These are phyloP conservation scores for Aureobasidium namibiae DNA, from an alignment of 2,329 filamentous ascomycete genomes.

Conservation along the genomic window DNA sequence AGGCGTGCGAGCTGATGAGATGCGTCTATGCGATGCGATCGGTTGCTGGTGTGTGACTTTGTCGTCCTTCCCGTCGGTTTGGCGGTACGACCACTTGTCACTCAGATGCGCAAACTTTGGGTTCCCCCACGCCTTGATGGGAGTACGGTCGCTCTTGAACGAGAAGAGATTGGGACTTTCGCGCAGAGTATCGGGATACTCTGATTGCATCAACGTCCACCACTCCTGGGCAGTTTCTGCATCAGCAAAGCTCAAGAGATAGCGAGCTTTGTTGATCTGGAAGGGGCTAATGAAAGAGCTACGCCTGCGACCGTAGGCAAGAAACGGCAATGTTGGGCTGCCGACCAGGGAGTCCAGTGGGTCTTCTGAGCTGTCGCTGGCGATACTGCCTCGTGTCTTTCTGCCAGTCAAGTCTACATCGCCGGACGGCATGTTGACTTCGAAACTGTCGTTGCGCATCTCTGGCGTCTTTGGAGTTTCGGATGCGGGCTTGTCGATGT, in stretches of 20 bases:
- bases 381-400: constrained; percentile 8
- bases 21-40: background rate
- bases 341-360: background rate
- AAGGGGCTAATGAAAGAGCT: constrained; percentile 16
- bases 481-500: background rate
- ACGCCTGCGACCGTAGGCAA: constrained; percentile 15
- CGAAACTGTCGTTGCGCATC: constrained; percentile 12
- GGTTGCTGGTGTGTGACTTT: constrained; percentile 9
- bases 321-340: constrained; percentile 12
- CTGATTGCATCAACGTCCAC: constrained; percentile 24
- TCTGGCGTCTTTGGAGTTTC: background rate
- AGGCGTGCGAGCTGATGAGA: background rate
- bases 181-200: constrained; percentile 23
- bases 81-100: constrained; percentile 26
- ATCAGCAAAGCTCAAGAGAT: constrained; percentile 26
- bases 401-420: background rate
- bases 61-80: constrained; percentile 21
- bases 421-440: background rate
- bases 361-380: constrained; percentile 6
- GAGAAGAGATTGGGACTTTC: constrained; percentile 26
- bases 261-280: constrained; percentile 20
- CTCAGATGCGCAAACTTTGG: constrained; percentile 23
- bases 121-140: constrained; percentile 23
- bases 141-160: constrained; percentile 23
- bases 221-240: constrained; percentile 25